Evolutionary conservation across 345 rosid genomes (phyloP).

Genomic region (Hibiscus tridactylites): DNA sequence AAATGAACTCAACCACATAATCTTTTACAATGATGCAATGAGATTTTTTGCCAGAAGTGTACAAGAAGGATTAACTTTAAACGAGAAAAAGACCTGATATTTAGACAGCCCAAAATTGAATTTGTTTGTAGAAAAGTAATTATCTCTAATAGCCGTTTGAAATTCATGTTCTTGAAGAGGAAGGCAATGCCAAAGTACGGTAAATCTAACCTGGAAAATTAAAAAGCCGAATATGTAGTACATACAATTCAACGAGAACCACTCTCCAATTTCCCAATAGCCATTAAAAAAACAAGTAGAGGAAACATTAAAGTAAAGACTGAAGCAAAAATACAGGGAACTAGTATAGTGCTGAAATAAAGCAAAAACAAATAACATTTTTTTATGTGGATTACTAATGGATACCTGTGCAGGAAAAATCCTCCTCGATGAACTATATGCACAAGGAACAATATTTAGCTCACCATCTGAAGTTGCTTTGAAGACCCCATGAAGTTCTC

Average conservation of each 20-base stretch:
- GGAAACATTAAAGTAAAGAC: neutral
- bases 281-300: neutral
- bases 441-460: slow-evolving; percentile 4
- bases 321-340: neutral
- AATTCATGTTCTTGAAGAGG: slow-evolving; percentile 12
- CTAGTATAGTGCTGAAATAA: no score
- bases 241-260: neutral
- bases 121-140: neutral
- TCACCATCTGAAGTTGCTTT: slow-evolving; percentile 12
- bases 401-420: slow-evolving; percentile 16
- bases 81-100: slow-evolving; percentile 8
- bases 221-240: neutral
- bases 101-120: slow-evolving; percentile 13
- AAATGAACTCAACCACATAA: neutral
- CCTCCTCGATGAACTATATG: slow-evolving; percentile 13
- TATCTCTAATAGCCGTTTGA: slow-evolving; percentile 3
- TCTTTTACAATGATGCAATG: neutral
- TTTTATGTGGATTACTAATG: neutral
- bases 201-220: slow-evolving; percentile 11
- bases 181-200: slow-evolving; percentile 8
- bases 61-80: no score
- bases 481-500: slow-evolving; percentile 15
- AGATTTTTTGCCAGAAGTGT: neutral
- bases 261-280: neutral
- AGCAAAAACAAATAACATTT: no score